Conservation (phyloP, 225 moss, liverwort and hornwort species). For the Antitrichia curtipendula region DNA sequence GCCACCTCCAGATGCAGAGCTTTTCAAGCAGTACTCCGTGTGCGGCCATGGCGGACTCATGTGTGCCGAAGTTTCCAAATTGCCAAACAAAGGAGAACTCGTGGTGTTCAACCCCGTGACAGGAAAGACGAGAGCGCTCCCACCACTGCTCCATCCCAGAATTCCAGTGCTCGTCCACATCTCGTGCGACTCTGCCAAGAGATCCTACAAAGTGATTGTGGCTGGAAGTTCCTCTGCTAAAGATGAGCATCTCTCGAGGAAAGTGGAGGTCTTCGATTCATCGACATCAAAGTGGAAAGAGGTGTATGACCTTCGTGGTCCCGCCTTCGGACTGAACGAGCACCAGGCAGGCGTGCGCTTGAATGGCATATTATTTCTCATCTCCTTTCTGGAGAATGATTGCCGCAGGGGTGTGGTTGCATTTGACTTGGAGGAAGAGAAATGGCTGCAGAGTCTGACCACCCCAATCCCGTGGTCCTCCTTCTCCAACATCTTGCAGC, state of each 20-base stretch:
- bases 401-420: neutral
- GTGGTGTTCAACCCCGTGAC: neutral
- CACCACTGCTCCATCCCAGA: neutral
- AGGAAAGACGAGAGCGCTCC: neutral
- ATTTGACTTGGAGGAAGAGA: neutral
- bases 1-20: neutral
- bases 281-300: neutral
- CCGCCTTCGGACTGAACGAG: neutral
- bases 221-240: neutral
- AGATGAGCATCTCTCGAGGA: neutral
- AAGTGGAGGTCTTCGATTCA: neutral
- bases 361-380: neutral
- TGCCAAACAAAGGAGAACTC: neutral
- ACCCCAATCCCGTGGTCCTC: neutral
- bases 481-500: neutral
- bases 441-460: neutral
- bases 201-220: neutral
- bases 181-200: neutral
- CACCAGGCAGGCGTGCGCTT: neutral
- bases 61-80: conserved; percentile 3
- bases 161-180: neutral
- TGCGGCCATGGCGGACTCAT: conserved; percentile 4
- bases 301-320: neutral
- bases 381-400: neutral
- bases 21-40: neutral